phyloP scores from a whole-genome alignment of 1,284 basidiomycete species.

The Sanghuangporus baumii region DNA sequence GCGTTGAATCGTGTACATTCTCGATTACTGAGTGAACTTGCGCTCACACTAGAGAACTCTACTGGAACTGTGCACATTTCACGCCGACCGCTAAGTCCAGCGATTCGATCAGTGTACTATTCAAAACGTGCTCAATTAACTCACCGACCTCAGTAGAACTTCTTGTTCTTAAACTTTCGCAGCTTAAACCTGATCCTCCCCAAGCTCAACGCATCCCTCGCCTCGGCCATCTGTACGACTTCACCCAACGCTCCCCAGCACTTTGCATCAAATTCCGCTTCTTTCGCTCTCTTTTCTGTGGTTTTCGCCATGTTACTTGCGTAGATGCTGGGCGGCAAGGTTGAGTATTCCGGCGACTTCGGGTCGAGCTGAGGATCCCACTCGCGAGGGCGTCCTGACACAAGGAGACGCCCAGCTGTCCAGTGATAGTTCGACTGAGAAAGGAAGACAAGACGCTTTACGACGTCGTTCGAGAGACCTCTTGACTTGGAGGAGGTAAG shows the following conservation, averaged over 20 bases:
- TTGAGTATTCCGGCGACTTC: slow-evolving; percentile 23
- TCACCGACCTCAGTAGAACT: not conserved
- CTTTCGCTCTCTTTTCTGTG: not conserved
- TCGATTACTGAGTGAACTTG: too few relatives aligned
- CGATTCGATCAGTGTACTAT: not conserved
- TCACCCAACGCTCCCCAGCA: slow-evolving; percentile 38
- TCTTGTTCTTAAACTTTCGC: not conserved
- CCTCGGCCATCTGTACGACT: slow-evolving; percentile 48
- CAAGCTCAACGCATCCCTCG: slow-evolving; percentile 35
- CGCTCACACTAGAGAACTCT: too few relatives aligned
- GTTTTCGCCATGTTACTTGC: not conserved
- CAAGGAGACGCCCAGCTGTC: slow-evolving; percentile 21
- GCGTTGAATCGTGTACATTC: too few relatives aligned
- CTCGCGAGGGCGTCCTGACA: slow-evolving; percentile 17
- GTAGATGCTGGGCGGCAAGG: not conserved
- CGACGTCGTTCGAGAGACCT: slow-evolving; percentile 54
- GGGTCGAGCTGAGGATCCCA: slow-evolving; percentile 41
- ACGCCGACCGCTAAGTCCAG: too few relatives aligned
- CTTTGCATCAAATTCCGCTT: slow-evolving; percentile 24
- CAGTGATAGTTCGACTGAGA: slow-evolving; percentile 25
- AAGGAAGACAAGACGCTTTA: slow-evolving; percentile 45
- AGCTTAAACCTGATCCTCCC: slow-evolving; percentile 30
- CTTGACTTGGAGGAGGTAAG: slow-evolving; percentile 50
- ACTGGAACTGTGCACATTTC: too few relatives aligned
- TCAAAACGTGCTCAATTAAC: not conserved